phyloP scores from a whole-genome alignment of 164 flowering plant genomes.

The Chloranthus sessilifolius region DNA sequence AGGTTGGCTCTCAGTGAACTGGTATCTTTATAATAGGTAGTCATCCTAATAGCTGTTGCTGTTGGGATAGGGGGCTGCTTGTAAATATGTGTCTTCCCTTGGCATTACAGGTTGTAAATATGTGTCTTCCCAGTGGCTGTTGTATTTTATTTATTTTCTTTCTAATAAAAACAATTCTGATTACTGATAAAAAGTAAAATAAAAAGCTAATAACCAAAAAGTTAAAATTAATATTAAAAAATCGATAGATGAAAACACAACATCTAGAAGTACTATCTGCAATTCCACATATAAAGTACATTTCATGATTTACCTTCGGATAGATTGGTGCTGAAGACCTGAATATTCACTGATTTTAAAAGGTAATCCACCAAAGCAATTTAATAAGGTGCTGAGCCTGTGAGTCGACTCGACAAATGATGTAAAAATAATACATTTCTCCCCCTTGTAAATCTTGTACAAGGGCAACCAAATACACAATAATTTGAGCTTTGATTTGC shows the following conservation, averaged over 20 bases:
- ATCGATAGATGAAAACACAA: background rate
- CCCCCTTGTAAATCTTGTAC: slow-evolving; percentile 54
- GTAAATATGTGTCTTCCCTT: too few species aligned
- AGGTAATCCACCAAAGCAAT: slow-evolving; percentile 54
- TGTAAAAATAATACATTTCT: slow-evolving; percentile 81
- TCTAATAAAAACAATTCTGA: too few species aligned
- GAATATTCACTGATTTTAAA: slow-evolving; percentile 72
- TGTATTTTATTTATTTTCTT: too few species aligned
- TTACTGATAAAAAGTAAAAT: too few species aligned
- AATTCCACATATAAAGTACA: background rate
- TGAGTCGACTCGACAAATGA: slow-evolving; percentile 81
- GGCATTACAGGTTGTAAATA: too few species aligned
- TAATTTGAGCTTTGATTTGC: slow-evolving; percentile 71
- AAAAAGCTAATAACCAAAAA: too few species aligned
- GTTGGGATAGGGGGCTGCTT: too few species aligned
- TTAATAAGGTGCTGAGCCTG: slow-evolving; percentile 60
- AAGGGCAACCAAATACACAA: slow-evolving; percentile 67
- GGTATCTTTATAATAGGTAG: too few species aligned
- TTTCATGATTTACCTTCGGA: slow-evolving; percentile 54
- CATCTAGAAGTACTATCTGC: background rate
- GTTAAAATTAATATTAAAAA: too few species aligned
- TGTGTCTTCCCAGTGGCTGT: too few species aligned
- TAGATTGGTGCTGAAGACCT: slow-evolving; percentile 68
- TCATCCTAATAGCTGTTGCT: too few species aligned
- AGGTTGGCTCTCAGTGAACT: too few species aligned